These are phyloP conservation scores for Casuarina glauca DNA, from an alignment of 306 rosid species.

Conservation along the genomic window DNA sequence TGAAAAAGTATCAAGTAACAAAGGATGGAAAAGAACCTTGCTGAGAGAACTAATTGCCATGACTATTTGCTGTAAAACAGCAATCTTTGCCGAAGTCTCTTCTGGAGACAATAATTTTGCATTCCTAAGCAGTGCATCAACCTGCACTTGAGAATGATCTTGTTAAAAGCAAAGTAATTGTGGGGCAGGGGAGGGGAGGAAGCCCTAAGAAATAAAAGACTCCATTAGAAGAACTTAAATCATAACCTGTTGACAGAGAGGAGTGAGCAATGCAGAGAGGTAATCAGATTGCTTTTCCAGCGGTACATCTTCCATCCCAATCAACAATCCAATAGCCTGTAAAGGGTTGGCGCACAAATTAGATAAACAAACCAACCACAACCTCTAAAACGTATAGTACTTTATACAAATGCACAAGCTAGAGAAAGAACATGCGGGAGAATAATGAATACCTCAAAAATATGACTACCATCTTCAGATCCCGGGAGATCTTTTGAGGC, in stretches of 20 bases:
- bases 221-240: constrained; percentile 23
- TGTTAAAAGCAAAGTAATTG: constrained; percentile 16
- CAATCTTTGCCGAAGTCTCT: constrained; percentile 68
- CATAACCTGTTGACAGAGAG: constrained; percentile 86
- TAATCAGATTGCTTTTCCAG: constrained; percentile 83
- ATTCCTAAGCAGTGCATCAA: constrained; percentile 66
- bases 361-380: constrained; percentile 18
- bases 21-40: constrained; percentile 61
- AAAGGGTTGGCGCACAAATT: constrained; percentile 27
- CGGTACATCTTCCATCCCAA: constrained; percentile 93
- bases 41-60: constrained; percentile 93
- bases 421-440: not conserved
- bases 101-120: constrained; percentile 57
- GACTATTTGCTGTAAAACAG: constrained; percentile 78
- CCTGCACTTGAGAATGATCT: constrained; percentile 47
- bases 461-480: constrained; percentile 96
- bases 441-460: constrained; percentile 71
- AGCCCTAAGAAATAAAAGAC: constrained; percentile 18
- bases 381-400: constrained; percentile 21
- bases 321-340: constrained; percentile 93
- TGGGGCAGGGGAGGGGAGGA: constrained; percentile 2
- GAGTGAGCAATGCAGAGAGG: constrained; percentile 87
- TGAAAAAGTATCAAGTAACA: not conserved
- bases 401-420: not conserved
- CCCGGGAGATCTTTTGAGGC: constrained; percentile 57